Percentiles rank a stretch among this genome's conserved stretches.
These are phyloP conservation scores for Delonix regia DNA, from an alignment of 306 rosid species.

Conservation along the genomic window DNA sequence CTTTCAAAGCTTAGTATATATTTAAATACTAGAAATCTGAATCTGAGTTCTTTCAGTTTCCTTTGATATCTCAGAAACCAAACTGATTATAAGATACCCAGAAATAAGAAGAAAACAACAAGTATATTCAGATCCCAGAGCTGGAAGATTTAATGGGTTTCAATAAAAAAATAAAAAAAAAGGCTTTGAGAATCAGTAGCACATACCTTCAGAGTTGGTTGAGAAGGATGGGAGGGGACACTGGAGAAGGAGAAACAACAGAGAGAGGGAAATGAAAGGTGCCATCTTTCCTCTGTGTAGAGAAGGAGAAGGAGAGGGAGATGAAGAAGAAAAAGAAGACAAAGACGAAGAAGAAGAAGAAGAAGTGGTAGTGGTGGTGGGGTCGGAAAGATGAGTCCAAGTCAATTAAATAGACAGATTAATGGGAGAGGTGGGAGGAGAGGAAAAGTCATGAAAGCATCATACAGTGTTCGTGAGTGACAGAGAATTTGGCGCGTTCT, in stretches of 20 bases:
- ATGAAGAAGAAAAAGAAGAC: neutral
- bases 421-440: neutral
- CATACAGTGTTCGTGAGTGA: neutral
- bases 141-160: neutral
- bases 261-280: slow-evolving; percentile 33
- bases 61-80: slow-evolving; percentile 30
- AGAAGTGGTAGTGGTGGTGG: neutral
- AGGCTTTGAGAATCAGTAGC: neutral
- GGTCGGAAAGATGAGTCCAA: neutral
- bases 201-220: slow-evolving; percentile 51
- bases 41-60: neutral
- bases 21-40: neutral
- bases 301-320: neutral
- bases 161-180: neutral
- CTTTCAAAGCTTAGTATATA: neutral
- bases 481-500: slow-evolving; percentile 28
- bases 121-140: neutral
- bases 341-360: neutral
- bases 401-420: neutral
- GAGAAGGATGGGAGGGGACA: slow-evolving; percentile 42
- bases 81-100: slow-evolving; percentile 6
- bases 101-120: neutral
- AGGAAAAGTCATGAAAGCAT: neutral
- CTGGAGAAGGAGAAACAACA: slow-evolving; percentile 39
- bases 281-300: slow-evolving; percentile 31